Percentiles rank a stretch among this genome's conserved stretches.
These are phyloP conservation scores for Coemansia sp. DNA, from an alignment of 192 early-diverging fungal species.

Conservation along the genomic window DNA sequence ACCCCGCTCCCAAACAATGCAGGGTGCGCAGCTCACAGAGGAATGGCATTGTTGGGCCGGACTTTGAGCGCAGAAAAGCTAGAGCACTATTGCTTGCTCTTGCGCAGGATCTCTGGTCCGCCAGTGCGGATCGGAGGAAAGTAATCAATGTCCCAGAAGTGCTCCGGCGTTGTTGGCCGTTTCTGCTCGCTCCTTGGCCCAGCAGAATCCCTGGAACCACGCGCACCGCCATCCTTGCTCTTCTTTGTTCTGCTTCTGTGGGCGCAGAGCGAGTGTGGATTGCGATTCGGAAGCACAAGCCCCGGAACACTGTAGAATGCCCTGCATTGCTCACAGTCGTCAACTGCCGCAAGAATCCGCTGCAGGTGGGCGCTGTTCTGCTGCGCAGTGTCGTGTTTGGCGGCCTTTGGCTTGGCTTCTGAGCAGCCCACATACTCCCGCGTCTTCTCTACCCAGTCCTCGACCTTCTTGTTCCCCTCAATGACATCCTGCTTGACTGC, in stretches of 20 bases:
- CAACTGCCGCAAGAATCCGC: conserved; percentile 33
- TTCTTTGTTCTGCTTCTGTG: conserved; percentile 26
- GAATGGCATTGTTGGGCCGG: neutral
- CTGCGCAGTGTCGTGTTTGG: neutral
- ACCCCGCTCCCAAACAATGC: too few species aligned
- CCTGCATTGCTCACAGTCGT: conserved; percentile 41
- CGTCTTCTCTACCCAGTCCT: conserved; percentile 7
- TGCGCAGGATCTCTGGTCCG: conserved; percentile 41
- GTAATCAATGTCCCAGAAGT: conserved; percentile 53
- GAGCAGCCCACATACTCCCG: neutral
- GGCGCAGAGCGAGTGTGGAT: conserved; percentile 29
- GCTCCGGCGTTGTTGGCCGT: conserved; percentile 39
- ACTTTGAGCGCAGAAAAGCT: neutral
- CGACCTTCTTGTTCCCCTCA: conserved; percentile 2
- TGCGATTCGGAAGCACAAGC: conserved; percentile 44
- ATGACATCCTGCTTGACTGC: conserved; percentile 16
- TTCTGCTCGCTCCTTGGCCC: conserved; percentile 30
- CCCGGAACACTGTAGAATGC: conserved; percentile 45
- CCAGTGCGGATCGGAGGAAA: conserved; percentile 45
- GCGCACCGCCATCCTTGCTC: conserved; percentile 1
- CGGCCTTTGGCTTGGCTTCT: neutral
- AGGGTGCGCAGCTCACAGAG: too few species aligned
- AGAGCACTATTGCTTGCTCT: conserved; percentile 1
- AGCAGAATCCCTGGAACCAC: conserved; percentile 6
- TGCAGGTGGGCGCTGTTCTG: neutral